phyloP scores from a whole-genome alignment of 2,329 filamentous ascomycete genomes.

The Fusarium longipes region DNA sequence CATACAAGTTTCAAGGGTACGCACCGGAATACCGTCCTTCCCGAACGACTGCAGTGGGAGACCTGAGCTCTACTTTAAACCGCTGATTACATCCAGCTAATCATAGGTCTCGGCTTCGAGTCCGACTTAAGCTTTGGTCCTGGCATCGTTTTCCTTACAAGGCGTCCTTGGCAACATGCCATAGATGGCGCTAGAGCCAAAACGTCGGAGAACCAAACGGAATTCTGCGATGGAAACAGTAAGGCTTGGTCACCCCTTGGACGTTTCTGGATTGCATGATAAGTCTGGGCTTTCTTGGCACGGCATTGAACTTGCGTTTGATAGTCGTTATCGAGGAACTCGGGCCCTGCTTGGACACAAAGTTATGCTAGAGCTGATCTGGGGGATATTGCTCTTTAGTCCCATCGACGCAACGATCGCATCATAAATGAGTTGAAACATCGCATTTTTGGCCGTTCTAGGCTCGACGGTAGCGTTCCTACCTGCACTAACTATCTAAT shows the following conservation, averaged over 20 bases:
- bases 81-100: not conserved
- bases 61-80: not conserved
- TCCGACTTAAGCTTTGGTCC: not conserved
- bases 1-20: too few species aligned
- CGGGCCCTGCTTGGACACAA: not conserved
- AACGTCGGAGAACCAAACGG: not conserved
- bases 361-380: not conserved
- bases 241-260: too few species aligned
- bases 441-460: not conserved
- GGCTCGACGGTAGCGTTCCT: fast-evolving
- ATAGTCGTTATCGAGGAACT: not conserved
- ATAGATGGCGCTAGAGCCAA: slow-evolving; percentile 2
- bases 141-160: not conserved
- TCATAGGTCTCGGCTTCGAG: not conserved
- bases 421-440: not conserved
- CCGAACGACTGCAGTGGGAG: not conserved
- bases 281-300: slow-evolving; percentile 8
- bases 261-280: not conserved
- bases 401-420: not conserved
- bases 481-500: too few species aligned
- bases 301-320: fast-evolving
- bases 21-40: not conserved
- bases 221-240: not conserved
- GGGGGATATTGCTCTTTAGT: too few species aligned
- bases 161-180: slow-evolving; percentile 15